Evolutionary conservation across 202 grass and related monocot species (phyloP), one percentile per base, ranked within the genome.

Genomic region (Zizania palustris): DNA sequence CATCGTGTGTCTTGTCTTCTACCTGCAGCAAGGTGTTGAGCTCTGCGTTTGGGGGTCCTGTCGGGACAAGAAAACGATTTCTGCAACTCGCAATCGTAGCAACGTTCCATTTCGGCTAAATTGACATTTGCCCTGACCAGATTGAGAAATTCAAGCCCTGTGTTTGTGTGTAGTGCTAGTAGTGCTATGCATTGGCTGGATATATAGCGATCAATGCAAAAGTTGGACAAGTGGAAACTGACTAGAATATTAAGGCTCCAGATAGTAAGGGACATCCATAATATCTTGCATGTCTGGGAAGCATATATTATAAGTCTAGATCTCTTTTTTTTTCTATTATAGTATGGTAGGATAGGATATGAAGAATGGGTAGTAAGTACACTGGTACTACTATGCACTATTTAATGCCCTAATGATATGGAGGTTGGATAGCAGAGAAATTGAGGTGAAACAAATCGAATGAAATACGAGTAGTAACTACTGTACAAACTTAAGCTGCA

Each of bases 291-390:
- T 28, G 86, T 88, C 76, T 35, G 48, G 59, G 58, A 33, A 56
- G 76, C 86, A 65, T n/a, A 70, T 65, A 84, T 84, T 69, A 69
- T 28, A 70, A 83, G 80, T 71, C 80, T 83, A 83, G 28, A 83
- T 88, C 73, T 75, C 42, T 28, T 75, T 80, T 80, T 28, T 80
- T 88, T 41, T 68, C 58, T 75, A 76, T 75, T 84, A 41, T 75
- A 71, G 80, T 84, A 7, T 44, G 14, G 45, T 65, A 76, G 60
- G 68, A 66, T 65, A 76, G 60, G 68, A 66, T 56, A 15, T 57
- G 67, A 65, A 72, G 82, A 45, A 66, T 65, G 65, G 20, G 57
- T 69, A 7, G 28, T 11, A 22, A 28, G 71, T 79, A 67, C 74
- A 71, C 9, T 51, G 8, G 40, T 70, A 72, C 53, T 57, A 68